phyloP scores from a whole-genome alignment of 2,329 filamentous ascomycete species.

The Fusarium mexicanum region DNA sequence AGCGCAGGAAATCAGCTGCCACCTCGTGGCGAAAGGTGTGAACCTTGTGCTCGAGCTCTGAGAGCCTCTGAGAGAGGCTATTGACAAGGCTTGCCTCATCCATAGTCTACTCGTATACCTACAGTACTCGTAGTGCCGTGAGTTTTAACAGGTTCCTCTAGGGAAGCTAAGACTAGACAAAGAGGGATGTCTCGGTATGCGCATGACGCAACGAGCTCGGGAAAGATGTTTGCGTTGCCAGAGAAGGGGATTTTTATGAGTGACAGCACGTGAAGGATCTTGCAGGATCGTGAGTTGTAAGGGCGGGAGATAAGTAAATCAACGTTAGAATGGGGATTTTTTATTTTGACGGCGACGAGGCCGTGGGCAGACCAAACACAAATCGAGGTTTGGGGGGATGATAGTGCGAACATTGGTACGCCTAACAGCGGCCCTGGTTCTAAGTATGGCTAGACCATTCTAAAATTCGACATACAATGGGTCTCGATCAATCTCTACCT shows the following conservation, averaged over 20 bases:
- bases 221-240: slow-evolving; percentile 22
- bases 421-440: slow-evolving; percentile 23
- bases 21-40: slow-evolving; percentile 65
- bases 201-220: slow-evolving; percentile 49
- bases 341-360: slow-evolving; percentile 21
- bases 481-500: slow-evolving; percentile 9
- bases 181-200: slow-evolving; percentile 46
- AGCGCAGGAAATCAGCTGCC: slow-evolving; percentile 65
- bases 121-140: slow-evolving; percentile 24
- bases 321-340: slow-evolving; percentile 17
- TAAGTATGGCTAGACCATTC: slow-evolving; percentile 32
- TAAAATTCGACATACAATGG: slow-evolving; percentile 24
- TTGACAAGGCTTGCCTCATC: slow-evolving; percentile 58
- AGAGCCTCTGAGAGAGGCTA: slow-evolving; percentile 63
- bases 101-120: slow-evolving; percentile 40
- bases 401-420: slow-evolving; percentile 9
- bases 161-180: slow-evolving; percentile 45
- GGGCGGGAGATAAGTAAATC: slow-evolving; percentile 18
- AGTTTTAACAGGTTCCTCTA: slow-evolving; percentile 45
- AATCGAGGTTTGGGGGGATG: slow-evolving; percentile 13
- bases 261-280: slow-evolving; percentile 27
- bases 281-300: slow-evolving; percentile 34
- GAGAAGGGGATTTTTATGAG: slow-evolving; percentile 26
- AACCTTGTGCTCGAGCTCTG: slow-evolving; percentile 67
- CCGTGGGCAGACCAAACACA: slow-evolving; percentile 18